Conservation (phyloP, 768 basidiomycete genomes). For the Trametes punicea region DNA sequence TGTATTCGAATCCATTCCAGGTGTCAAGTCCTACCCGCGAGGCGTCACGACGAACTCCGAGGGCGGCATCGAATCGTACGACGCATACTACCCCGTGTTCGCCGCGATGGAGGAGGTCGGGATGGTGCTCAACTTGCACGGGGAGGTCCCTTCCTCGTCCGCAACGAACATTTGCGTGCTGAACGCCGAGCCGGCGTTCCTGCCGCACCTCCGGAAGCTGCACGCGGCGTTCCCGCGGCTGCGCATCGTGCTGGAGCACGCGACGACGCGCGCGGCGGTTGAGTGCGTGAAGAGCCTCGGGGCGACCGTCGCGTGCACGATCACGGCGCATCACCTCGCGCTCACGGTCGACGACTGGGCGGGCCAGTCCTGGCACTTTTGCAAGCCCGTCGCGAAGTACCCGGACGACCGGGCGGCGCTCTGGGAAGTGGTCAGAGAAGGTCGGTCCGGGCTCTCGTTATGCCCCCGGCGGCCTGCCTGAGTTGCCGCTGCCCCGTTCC, state of each 20-base stretch:
- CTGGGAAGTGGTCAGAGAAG: conserved; percentile 70
- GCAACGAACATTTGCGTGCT: conserved; percentile 81
- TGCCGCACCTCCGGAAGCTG: conserved; percentile 81
- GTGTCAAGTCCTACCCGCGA: conserved; percentile 95
- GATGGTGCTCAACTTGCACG: conserved; percentile 96
- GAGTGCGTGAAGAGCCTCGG: conserved; percentile 79
- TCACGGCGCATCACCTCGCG: conserved; percentile 94
- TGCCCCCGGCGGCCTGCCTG: background rate
- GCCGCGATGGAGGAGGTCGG: conserved; percentile 89
- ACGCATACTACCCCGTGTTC: conserved; percentile 89
- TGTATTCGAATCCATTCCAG: no score
- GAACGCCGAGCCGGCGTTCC: conserved; percentile 88
- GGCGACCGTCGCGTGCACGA: conserved; percentile 88
- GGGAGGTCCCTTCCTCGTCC: conserved; percentile 91
- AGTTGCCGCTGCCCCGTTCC: background rate
- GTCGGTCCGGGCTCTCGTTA: conserved; percentile 37
- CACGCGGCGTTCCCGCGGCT: conserved; percentile 83
- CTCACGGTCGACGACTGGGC: conserved; percentile 97
- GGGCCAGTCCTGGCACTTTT: conserved; percentile 92
- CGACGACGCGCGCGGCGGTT: conserved; percentile 88
- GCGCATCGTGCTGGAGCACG: conserved; percentile 95
- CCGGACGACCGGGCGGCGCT: conserved; percentile 88
- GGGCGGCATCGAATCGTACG: conserved; percentile 94
- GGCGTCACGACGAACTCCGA: conserved; percentile 98
- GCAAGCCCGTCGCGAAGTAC: conserved; percentile 97